Evolutionary conservation across 106 monocot species (phyloP).

Genomic region (Allium fistulosum): DNA sequence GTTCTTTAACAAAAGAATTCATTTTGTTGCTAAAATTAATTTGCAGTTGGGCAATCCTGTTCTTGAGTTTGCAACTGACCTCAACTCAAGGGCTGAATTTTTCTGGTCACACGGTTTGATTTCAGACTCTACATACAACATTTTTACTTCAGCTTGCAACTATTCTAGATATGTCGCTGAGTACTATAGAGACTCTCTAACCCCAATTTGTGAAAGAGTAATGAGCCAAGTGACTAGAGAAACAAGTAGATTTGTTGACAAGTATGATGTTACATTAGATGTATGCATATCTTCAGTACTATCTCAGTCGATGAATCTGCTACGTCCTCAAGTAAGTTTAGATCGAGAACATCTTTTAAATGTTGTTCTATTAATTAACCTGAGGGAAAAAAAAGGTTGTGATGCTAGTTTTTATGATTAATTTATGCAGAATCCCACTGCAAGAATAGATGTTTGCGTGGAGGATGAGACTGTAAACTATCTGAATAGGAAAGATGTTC

Average conservation of each 20-base stretch:
- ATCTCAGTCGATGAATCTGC: constrained; percentile 48
- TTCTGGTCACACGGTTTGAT: constrained; percentile 98
- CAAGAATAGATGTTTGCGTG: neutral
- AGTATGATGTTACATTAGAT: constrained; percentile 95
- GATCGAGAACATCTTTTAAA: neutral
- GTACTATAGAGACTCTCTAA: constrained; percentile 81
- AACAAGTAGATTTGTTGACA: constrained; percentile 94
- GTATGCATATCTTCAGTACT: constrained; percentile 89
- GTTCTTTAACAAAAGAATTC: neutral
- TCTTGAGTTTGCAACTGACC: constrained; percentile 87
- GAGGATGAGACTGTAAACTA: neutral
- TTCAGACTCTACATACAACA: constrained; percentile 67
- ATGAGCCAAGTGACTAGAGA: constrained; percentile 85
- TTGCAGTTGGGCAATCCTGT: constrained; percentile 88
- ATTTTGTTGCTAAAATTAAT: neutral
- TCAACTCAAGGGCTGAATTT: constrained; percentile 94
- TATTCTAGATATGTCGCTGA: constrained; percentile 90
- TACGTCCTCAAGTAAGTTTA: constrained; percentile 63
- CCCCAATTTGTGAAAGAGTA: constrained; percentile 52
- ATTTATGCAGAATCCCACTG: neutral
- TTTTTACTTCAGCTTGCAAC: constrained; percentile 78
- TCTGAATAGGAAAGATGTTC: neutral
- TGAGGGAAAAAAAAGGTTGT: neutral
- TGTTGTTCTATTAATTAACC: neutral
- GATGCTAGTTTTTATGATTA: neutral